Evolutionary conservation across 1,284 basidiomycete species (phyloP).

Genomic region (Pseudozyma tsukubaensis): DNA sequence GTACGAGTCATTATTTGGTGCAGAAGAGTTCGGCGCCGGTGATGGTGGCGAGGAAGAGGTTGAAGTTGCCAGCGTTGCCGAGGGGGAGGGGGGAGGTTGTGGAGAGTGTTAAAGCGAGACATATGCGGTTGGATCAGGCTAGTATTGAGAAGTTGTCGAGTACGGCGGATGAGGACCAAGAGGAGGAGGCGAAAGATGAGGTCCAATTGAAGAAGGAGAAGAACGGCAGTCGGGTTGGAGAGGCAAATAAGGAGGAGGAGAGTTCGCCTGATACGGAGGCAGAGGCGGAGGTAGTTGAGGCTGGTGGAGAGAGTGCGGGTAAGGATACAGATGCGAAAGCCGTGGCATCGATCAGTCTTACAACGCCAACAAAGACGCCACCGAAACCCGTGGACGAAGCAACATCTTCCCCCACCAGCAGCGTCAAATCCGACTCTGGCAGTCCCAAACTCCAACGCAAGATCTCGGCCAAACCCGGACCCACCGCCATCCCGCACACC

Average conservation of each 20-base stretch:
- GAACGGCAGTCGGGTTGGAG: slow-evolving; percentile 15
- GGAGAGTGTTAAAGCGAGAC: slow-evolving; percentile 58
- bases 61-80: slow-evolving; percentile 63
- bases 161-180: slow-evolving; percentile 10
- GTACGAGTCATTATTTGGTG: slow-evolving; percentile 95
- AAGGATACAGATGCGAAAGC: not conserved
- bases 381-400: not conserved
- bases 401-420: not conserved
- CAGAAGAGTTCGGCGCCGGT: slow-evolving; percentile 91
- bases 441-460: slow-evolving; percentile 41
- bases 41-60: slow-evolving; percentile 74
- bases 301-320: not conserved
- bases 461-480: slow-evolving; percentile 17
- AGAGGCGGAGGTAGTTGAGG: not conserved
- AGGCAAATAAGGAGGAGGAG: slow-evolving; percentile 13
- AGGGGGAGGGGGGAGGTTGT: slow-evolving; percentile 66
- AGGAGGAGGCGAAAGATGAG: not conserved
- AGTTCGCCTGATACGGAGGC: slow-evolving; percentile 15
- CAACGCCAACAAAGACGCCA: slow-evolving; percentile 1
- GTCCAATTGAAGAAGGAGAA: slow-evolving; percentile 20
- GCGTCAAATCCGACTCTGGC: slow-evolving; percentile 3
- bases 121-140: slow-evolving; percentile 66
- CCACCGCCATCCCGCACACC: slow-evolving; percentile 34
- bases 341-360: not conserved
- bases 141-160: slow-evolving; percentile 62